Evolutionary conservation across 371 early-diverging fungal genomes (phyloP).

Genomic region (Batkoa obscura): DNA sequence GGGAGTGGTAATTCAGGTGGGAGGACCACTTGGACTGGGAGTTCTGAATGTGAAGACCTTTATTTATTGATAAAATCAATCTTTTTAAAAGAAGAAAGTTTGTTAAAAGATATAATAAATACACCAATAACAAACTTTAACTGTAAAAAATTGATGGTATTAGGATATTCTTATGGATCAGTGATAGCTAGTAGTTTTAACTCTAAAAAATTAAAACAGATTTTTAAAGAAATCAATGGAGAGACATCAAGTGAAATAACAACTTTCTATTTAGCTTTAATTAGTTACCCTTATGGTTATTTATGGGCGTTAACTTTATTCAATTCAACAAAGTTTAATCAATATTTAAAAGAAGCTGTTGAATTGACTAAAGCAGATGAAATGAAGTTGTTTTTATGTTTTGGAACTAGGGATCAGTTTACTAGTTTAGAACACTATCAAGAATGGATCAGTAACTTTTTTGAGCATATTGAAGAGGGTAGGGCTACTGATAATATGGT

Average conservation of each 20-base stretch:
- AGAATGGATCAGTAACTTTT: background rate
- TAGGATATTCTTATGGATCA: slow-evolving; percentile 1
- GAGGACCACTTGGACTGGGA: background rate
- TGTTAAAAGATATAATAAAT: background rate
- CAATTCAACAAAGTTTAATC: background rate
- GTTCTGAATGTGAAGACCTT: slow-evolving; percentile 4
- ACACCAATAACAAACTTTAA: background rate
- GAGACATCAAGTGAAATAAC: background rate
- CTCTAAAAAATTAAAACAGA: background rate
- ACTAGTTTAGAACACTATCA: background rate
- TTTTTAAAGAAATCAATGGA: background rate
- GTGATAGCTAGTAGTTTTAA: background rate
- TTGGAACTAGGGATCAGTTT: background rate
- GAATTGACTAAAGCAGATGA: background rate
- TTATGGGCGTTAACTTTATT: no score
- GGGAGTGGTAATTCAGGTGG: background rate
- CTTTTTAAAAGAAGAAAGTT: background rate
- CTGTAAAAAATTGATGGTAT: background rate
- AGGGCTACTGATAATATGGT: background rate
- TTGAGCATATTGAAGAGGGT: background rate
- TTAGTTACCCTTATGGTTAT: no score
- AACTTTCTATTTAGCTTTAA: no score
- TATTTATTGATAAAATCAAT: background rate
- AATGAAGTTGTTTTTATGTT: background rate
- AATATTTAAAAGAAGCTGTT: background rate